Evolutionary conservation across 2,329 filamentous ascomycete species (phyloP), one percentile per base, ranked within the genome.

Genomic region (Diaporthe destruens): DNA sequence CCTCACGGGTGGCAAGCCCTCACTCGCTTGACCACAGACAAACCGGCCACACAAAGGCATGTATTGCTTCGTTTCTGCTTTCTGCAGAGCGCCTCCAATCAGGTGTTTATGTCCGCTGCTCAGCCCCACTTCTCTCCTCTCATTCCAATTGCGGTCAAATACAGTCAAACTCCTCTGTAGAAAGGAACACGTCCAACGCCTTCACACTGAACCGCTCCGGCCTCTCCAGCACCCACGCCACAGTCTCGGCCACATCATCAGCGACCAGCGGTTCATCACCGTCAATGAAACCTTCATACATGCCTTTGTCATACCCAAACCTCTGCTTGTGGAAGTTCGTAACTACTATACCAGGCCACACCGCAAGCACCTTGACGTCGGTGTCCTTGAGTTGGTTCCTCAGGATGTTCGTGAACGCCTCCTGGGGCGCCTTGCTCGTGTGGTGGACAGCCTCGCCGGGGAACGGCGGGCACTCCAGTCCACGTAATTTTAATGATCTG

Each of bases 341-440:
- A 36, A 44, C 44, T 20, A 65, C 61, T 29, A 65, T 44, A 1
- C 61, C 61, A 2, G 61, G 44, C 20, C 61, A 29, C 61, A 65
- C 61, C 9, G 61, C 61, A 42, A 65, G 61, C 25, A 65, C 61
- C 44, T 65, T 65, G 44, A 65, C 51, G 29, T 65, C 61, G 29
- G 61, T 65, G 0, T 36, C 61, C 20, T 65, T 65, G 3, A 65
- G 29, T 29, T 65, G 44, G 4, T 65, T 65, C 14, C 61, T 65
- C 44, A 65, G n/a, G 3, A 65, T 51, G 14, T 65, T 65, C 3
- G 61, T 65, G 5, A 65, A 51, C 6, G 61, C 61, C 61, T 65
- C 61, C 44, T 65, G 61, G 14, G 61, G 44, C 12, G 61, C 61
- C 32, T 65, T 65, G 61, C 44, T 65, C 42, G 61, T 65, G 44